A percentile compares a stretch with the other conserved stretches of the same genome.
Conservation (phyloP, 78 protist species). For the Acrasis kona region DNA sequence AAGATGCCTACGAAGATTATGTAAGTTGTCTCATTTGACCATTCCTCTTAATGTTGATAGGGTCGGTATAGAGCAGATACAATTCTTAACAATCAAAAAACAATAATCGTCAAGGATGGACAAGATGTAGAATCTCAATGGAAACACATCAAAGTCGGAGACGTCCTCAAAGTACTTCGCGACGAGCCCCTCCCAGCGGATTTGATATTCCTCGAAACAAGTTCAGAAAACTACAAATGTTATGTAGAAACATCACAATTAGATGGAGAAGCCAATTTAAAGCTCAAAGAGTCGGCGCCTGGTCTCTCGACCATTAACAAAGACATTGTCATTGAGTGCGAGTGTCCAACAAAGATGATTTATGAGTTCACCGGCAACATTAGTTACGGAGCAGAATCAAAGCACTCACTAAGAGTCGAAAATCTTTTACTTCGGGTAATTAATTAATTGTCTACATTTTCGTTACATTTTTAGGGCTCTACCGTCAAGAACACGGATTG, state of each 20-base stretch:
- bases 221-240: neutral
- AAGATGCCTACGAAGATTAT: neutral
- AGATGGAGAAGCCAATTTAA: constrained; percentile 16
- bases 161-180: neutral
- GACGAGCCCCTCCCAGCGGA: neutral
- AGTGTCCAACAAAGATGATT: constrained; percentile 33
- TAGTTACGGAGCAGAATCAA: neutral
- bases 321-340: constrained; percentile 9
- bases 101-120: neutral
- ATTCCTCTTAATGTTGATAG: neutral
- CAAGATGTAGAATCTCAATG: neutral
- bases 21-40: neutral
- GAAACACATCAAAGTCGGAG: neutral
- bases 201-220: neutral
- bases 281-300: constrained; percentile 10
- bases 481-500: neutral
- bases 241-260: constrained; percentile 16
- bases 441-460: no score
- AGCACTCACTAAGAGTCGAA: constrained; percentile 11
- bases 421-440: constrained; percentile 43
- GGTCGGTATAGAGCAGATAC: neutral
- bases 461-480: no score
- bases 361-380: constrained; percentile 27
- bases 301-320: neutral
- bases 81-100: neutral